Conservation (phyloP, 2,329 filamentous ascomycete genomes). For the Akanthomyces lecanii region DNA sequence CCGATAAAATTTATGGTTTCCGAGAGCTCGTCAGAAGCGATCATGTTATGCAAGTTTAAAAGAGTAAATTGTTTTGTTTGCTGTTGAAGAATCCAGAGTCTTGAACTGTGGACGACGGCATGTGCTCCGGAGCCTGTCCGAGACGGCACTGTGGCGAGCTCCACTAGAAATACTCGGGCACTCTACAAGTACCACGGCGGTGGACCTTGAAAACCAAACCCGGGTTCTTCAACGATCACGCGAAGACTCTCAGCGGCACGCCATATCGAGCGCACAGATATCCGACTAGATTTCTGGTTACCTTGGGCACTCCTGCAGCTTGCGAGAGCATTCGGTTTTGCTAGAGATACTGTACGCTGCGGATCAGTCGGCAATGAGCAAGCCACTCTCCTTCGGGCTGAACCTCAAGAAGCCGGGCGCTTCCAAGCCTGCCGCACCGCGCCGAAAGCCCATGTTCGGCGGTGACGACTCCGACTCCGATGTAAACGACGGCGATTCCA, state of each 20-base stretch:
- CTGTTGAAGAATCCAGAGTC: too few relatives aligned
- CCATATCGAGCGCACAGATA: neutral
- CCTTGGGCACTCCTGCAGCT: neutral
- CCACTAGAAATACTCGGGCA: neutral
- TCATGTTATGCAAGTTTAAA: too few relatives aligned
- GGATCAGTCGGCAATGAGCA: slow-evolving; percentile 36
- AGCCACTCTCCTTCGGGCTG: slow-evolving; percentile 51
- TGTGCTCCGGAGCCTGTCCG: neutral
- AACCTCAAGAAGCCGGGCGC: slow-evolving; percentile 56
- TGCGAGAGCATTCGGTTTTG: neutral
- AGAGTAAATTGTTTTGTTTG: too few relatives aligned
- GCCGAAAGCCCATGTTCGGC: slow-evolving; percentile 55
- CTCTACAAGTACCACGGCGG: neutral
- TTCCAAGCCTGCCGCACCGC: slow-evolving; percentile 46
- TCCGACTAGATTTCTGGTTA: too few relatives aligned
- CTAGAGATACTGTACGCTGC: neutral
- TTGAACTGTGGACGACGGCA: neutral
- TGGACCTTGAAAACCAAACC: neutral
- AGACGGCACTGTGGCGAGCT: neutral
- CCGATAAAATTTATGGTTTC: too few relatives aligned
- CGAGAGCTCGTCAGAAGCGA: too few relatives aligned
- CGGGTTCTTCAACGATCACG: neutral
- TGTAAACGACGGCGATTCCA: slow-evolving; percentile 38
- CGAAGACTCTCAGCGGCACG: neutral
- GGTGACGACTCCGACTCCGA: slow-evolving; percentile 48